phyloP scores from a whole-genome alignment of 1,139 yeast species.

The Protomyces inundatus region DNA sequence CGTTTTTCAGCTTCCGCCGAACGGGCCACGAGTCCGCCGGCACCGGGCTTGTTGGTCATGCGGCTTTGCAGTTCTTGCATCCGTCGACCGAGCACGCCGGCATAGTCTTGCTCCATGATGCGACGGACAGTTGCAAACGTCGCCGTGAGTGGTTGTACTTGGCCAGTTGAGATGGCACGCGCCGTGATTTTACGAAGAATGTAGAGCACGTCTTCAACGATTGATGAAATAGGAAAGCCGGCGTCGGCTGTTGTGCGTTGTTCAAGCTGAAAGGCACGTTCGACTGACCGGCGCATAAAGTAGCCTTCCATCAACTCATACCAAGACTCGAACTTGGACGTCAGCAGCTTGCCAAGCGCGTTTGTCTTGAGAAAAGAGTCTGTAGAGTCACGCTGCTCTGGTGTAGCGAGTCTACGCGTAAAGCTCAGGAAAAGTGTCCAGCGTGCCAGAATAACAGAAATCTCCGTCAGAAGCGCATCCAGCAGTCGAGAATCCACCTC shows the following conservation, averaged over 20 bases:
- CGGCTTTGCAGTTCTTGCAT: constrained; percentile 30
- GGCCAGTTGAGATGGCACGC: constrained; percentile 28
- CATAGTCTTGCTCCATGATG: constrained; percentile 30
- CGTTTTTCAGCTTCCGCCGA: constrained; percentile 23
- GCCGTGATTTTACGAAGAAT: constrained; percentile 62
- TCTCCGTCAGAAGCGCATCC: constrained; percentile 58
- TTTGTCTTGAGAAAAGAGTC: constrained; percentile 37
- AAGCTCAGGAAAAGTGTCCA: constrained; percentile 84
- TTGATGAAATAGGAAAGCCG: constrained; percentile 66
- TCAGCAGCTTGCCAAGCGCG: background rate
- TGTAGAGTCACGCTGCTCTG: background rate
- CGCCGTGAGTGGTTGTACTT: constrained; percentile 19
- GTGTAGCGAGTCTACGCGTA: constrained; percentile 51
- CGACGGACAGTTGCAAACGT: constrained; percentile 28
- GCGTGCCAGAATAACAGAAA: constrained; percentile 69
- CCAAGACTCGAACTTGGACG: constrained; percentile 51
- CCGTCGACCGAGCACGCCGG: constrained; percentile 32
- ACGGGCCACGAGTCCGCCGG: constrained; percentile 25
- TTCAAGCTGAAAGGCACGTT: constrained; percentile 74
- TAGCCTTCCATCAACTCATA: constrained; percentile 61
- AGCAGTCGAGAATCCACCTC: constrained; percentile 49
- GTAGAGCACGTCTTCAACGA: constrained; percentile 77
- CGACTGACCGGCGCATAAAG: constrained; percentile 71
- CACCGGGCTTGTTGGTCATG: constrained; percentile 15
- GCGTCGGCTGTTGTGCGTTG: constrained; percentile 55